Evolutionary conservation across 805 yeast genomes (phyloP), one percentile per base, ranked within the genome.

Genomic region (Groenewaldozyma salmanticensis): DNA sequence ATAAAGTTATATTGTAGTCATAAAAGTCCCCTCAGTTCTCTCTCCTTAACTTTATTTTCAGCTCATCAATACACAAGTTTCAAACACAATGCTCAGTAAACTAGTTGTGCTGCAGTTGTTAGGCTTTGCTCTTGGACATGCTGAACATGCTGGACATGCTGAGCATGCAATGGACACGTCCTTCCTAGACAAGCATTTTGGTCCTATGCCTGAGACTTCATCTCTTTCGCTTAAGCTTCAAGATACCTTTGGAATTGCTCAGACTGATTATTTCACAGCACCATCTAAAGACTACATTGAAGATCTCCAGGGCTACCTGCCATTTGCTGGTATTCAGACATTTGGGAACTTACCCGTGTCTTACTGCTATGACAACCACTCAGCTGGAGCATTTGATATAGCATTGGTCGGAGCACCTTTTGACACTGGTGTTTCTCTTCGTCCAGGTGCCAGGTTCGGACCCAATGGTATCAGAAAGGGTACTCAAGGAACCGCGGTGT

Each of bases 401-500:
- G 94, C 79, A 1, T 49, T 83, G 9, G 68, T 83, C 41, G 94
- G 94, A 4, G 81, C 81, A 2, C 92, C 94, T 0, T 83, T 83
- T 51, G 94, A 83, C 53, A 82, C 92, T 4, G 88, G 88, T 0
- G 77, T 77, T 0, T 70, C 86, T 0, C 82, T 76, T 58, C 67
- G 92, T 38, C 73, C 87, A 0, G 94, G 94, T 4, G 87, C 94
- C 1, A 62, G 94, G 39, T 83, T 83, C 59, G 94, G 94, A 2
- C 94, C 81, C 3, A 45, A 58, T 13, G 63, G 60, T 3, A 55
- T 60, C 35, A 47, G 65, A 6, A 59, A 54, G 19, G 72, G 69
- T 1, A 65, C 76, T 1, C 60, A 72, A 49, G 54, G 79, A 37
- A 42, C 45, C 33, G 29, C 38, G 6, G 39, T 46, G 3, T 42